Evolutionary conservation across 2,329 filamentous ascomycete genomes (phyloP).

Genomic region (Davidsoniella virescens): DNA sequence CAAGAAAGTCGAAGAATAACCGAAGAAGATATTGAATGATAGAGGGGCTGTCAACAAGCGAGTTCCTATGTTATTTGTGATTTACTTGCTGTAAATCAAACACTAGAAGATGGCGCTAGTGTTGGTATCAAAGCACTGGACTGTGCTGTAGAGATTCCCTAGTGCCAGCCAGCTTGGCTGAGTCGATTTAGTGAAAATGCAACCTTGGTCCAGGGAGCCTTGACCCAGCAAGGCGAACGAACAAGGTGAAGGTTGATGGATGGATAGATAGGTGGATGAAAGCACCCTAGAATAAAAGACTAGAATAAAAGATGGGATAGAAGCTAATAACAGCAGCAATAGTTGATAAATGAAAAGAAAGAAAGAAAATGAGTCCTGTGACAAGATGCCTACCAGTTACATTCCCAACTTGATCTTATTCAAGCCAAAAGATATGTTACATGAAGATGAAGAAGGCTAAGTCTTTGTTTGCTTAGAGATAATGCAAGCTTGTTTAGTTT

Average conservation of each 20-base stretch:
- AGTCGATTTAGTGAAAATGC: neutral
- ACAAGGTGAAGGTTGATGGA: neutral
- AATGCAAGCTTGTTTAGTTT: neutral
- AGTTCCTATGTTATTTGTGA: too few species aligned
- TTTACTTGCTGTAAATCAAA: too few species aligned
- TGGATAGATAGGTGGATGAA: neutral
- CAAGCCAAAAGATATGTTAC: neutral
- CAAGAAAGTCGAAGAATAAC: neutral
- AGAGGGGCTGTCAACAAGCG: neutral
- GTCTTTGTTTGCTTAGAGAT: neutral
- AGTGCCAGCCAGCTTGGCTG: neutral
- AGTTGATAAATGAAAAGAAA: neutral
- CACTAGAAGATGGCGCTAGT: too few species aligned
- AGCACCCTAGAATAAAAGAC: too few species aligned
- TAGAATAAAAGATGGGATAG: too few species aligned
- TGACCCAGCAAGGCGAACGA: neutral
- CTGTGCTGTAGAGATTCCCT: too few species aligned
- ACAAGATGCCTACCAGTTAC: too few species aligned
- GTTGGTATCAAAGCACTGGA: too few species aligned
- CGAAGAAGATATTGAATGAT: neutral
- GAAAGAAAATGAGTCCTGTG: neutral
- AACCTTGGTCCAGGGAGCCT: neutral
- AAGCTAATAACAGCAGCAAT: too few species aligned
- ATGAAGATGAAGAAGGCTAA: neutral
- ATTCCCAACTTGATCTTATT: too few species aligned